Percentiles rank a stretch among this genome's conserved stretches.
These are phyloP conservation scores for Papiliotrema terrestris DNA, from an alignment of 1,284 basidiomycete genomes.

Conservation along the genomic window DNA sequence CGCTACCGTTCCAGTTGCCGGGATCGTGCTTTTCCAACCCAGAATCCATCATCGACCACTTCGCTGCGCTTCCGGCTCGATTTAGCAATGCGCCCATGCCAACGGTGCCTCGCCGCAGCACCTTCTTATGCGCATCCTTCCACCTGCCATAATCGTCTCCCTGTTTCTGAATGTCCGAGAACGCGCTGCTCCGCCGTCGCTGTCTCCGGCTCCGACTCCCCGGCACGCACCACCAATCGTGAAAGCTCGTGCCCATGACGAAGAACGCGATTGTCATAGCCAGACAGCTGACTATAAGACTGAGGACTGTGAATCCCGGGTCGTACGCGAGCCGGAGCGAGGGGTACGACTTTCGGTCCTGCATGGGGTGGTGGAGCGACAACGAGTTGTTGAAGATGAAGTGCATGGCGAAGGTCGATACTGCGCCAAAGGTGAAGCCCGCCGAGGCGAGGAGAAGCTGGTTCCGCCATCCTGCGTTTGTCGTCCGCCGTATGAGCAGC, in stretches of 20 bases:
- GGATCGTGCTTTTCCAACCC: conserved; percentile 1
- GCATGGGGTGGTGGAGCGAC: conserved; percentile 40
- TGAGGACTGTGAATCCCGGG: conserved; percentile 50
- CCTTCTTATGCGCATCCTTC: conserved; percentile 25
- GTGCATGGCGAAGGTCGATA: conserved; percentile 51
- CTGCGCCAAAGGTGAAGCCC: conserved; percentile 50
- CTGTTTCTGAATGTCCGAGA: conserved; percentile 3
- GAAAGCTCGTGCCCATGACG: conserved; percentile 50
- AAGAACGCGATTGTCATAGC: conserved; percentile 52
- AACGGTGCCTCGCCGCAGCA: conserved; percentile 19
- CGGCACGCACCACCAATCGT: conserved; percentile 29
- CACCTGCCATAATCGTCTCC: conserved; percentile 33
- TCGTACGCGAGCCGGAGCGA: conserved; percentile 46
- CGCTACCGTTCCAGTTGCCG: not conserved
- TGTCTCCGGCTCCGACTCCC: conserved; percentile 6
- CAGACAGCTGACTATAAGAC: conserved; percentile 46
- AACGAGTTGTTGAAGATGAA: conserved; percentile 52
- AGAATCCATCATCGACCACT: conserved; percentile 35
- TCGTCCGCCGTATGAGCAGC: conserved; percentile 48
- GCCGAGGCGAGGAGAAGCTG: conserved; percentile 45
- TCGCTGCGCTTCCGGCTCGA: conserved; percentile 27
- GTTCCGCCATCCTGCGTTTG: conserved; percentile 48
- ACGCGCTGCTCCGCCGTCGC: conserved; percentile 1
- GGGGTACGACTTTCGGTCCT: conserved; percentile 17
- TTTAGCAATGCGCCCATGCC: conserved; percentile 28